Evolutionary conservation across 352 stramenopile genomes (phyloP), one percentile per base, ranked within the genome.

Genomic region (Phytophthora boehmeriae): DNA sequence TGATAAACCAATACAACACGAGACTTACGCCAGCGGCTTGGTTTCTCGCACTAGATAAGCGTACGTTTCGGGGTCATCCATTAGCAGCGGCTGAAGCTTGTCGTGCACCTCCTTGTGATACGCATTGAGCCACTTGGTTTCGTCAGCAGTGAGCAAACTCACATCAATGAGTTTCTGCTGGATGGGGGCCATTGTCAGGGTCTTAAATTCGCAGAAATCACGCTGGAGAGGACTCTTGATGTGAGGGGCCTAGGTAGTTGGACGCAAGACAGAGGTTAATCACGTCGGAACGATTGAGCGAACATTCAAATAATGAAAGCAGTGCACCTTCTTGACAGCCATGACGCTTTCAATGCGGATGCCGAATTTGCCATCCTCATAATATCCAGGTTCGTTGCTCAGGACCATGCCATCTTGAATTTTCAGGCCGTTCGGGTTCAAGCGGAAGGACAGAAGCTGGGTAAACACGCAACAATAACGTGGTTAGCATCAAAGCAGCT

Each of bases 331-430:
- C 65, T 97, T 88, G 54, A 92, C 93, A 61, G 98, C 86, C 61
- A 99, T 78, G 16, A 99, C 76, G 64, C 98, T 99, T 73, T 99
- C 98, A 58, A 99, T 99, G 54, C 98, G 95, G 63, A 99, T 98
- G 32, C 98, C 97, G 81, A 99, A 99, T 41, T 96, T 88, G 36
- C 96, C 97, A 62, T 97, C 86, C 63, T 98, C 92, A 66, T 99
- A 99, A 73, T 99, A 99, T 4, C 98, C 98, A 34, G 98, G 98
- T 66, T 96, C 98, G 69, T 99, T 99, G 54, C 89, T 98, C 32
- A 99, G 82, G 35, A 99, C 92, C 98, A 99, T 99, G 19, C 97
- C 97, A 35, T 95, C 78, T 46, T 89, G 85, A 46, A 95, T 94
- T 25, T 92, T 78, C 38, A 95, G 27, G 0, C 83, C 83, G 45